Evolutionary conservation across 164 flowering plant genomes (phyloP).

Genomic region (Macadamia tetraphylla): DNA sequence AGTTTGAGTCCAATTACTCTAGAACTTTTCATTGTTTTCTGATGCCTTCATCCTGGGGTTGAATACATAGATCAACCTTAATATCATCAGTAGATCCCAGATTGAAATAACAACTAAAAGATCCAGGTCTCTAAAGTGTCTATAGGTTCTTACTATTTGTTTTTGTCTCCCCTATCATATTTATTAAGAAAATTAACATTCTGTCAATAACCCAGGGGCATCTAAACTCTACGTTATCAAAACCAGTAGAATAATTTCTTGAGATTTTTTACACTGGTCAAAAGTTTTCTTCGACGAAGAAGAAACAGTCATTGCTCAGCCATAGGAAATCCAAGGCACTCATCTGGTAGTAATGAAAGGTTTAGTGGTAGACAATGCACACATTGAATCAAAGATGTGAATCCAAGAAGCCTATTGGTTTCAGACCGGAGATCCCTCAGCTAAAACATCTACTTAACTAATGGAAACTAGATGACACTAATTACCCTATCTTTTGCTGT

Average conservation of each 20-base stretch:
- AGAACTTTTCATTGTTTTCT: background rate
- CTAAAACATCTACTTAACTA: too few relatives aligned
- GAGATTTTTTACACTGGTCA: background rate
- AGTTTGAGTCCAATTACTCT: slow-evolving; percentile 11
- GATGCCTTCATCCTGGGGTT: background rate
- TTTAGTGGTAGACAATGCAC: background rate
- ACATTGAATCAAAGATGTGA: background rate
- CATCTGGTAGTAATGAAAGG: background rate
- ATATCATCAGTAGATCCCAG: background rate
- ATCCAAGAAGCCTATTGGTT: background rate
- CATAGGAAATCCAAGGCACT: background rate
- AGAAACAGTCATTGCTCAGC: background rate
- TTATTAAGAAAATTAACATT: too few relatives aligned
- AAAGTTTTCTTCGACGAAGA: background rate
- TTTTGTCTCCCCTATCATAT: background rate
- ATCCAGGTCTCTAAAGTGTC: background rate
- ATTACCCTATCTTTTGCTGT: background rate
- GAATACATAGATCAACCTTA: background rate
- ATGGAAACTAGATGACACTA: background rate
- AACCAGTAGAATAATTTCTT: background rate
- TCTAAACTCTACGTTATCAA: background rate
- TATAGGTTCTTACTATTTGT: background rate
- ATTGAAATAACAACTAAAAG: background rate
- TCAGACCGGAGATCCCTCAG: background rate
- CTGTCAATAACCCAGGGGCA: background rate